Conservation (phyloP, 306 rosid species). For the Albizia julibrissin region DNA sequence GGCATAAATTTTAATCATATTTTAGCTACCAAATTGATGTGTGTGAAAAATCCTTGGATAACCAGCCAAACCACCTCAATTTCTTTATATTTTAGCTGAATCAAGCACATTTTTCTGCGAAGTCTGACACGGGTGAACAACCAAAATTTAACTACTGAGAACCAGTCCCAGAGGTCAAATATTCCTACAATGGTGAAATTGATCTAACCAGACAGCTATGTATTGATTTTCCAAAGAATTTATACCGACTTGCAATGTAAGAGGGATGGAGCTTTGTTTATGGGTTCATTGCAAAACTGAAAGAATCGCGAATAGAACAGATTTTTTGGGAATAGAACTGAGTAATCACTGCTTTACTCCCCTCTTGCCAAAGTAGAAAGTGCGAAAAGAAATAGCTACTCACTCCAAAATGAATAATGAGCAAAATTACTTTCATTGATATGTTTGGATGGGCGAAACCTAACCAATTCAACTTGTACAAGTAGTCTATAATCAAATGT, state of each 20-base stretch:
- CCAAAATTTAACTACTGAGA: neutral
- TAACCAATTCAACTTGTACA: too few relatives aligned
- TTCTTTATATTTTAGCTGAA: neutral
- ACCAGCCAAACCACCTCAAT: slow-evolving; percentile 22
- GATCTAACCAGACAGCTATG: too few relatives aligned
- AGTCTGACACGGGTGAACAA: slow-evolving; percentile 2
- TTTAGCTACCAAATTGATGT: slow-evolving; percentile 8
- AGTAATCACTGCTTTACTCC: too few relatives aligned
- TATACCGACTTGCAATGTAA: too few relatives aligned
- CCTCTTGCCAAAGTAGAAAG: neutral
- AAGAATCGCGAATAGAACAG: neutral
- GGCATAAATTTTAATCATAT: neutral
- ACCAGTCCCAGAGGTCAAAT: slow-evolving; percentile 17
- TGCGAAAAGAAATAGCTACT: neutral
- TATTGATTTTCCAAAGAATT: too few relatives aligned
- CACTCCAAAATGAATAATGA: too few relatives aligned
- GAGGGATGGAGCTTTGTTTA: neutral
- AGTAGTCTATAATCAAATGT: neutral
- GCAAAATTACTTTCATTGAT: too few relatives aligned
- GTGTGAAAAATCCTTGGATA: neutral
- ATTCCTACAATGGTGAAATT: too few relatives aligned
- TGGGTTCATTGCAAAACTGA: neutral
- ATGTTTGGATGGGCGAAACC: too few relatives aligned
- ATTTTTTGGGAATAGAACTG: neutral
- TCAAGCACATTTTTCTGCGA: neutral